Percentiles rank a stretch among this genome's conserved stretches.
phyloP scores from a whole-genome alignment of 1,284 basidiomycete species.

The Ustilago hordei region DNA sequence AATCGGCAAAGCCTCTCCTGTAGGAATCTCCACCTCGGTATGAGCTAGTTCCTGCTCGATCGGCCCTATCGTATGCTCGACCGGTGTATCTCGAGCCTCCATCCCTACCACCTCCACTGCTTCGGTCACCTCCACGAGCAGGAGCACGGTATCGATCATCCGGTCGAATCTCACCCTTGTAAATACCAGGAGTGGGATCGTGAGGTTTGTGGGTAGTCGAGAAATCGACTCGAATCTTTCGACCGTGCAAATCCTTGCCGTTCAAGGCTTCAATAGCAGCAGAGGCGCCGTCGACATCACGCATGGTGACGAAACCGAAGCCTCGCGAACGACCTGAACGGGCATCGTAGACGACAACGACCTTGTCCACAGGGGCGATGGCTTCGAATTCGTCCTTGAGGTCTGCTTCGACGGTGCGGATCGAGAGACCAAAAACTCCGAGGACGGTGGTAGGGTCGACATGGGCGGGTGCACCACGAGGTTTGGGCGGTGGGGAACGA shows the following conservation, averaged over 20 bases:
- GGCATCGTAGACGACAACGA: slow-evolving; percentile 96
- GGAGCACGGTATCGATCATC: slow-evolving; percentile 55
- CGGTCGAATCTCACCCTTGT: slow-evolving; percentile 71
- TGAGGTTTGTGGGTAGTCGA: slow-evolving; percentile 93
- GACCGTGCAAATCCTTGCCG: slow-evolving; percentile 93
- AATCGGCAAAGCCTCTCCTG: slow-evolving; percentile 41
- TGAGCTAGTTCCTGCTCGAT: slow-evolving; percentile 22
- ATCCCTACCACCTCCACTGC: slow-evolving; percentile 16
- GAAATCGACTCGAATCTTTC: slow-evolving; percentile 94
- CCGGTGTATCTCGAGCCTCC: slow-evolving; percentile 33
- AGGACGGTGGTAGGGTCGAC: slow-evolving; percentile 88
- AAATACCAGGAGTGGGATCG: slow-evolving; percentile 95
- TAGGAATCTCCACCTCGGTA: slow-evolving; percentile 46
- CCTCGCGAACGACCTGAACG: slow-evolving; percentile 96
- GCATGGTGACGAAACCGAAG: slow-evolving; percentile 98
- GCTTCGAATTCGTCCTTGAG: slow-evolving; percentile 92
- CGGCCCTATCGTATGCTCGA: slow-evolving; percentile 35
- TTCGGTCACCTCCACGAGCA: slow-evolving; percentile 3
- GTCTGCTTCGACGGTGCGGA: slow-evolving; percentile 92
- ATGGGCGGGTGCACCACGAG: slow-evolving; percentile 41
- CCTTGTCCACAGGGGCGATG: slow-evolving; percentile 89
- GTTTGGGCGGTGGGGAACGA: slow-evolving; percentile 44
- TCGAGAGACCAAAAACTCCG: slow-evolving; percentile 95
- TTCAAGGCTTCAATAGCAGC: slow-evolving; percentile 91
- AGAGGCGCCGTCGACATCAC: slow-evolving; percentile 83